Base-by-base conservation (phyloP, 2,329 filamentous ascomycete species). In the Cercospora beticola region DNA sequence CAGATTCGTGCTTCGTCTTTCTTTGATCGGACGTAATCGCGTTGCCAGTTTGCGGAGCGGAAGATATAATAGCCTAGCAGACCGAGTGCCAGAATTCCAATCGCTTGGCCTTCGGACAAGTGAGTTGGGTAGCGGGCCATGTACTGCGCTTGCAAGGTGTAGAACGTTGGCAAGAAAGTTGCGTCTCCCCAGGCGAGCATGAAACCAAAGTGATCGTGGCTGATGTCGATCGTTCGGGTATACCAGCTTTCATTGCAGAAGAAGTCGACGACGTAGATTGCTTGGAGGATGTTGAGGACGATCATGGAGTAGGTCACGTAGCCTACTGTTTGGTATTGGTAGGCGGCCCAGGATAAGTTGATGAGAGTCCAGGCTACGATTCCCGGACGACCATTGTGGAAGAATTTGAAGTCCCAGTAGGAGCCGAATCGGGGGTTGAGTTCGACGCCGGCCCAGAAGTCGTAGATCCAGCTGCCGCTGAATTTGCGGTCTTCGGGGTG, bases 191-290 rank as follows among this genome's bases (percentile, higher is more conserved):
- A 73, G 5, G 71, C 70, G 3, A 73, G 65, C 70, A 71, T 71
- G 62, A 73, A 71, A n/a, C 71, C 71, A 54, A 73, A 73, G 26
- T 73, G 71, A 18, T 73, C 71, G 65, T 73, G 71, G 66, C 62
- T 66, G 63, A 73, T 73, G 66, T 73, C 71, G 62, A 73, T 69
- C 2, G 71, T 73, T 21, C 71, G 61, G 2, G 67, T 67, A 52
- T 72, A 71, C 69, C 71, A 72, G 66, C 67, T 66, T 56, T 72
- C 71, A 64, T 72, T 71, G 63, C 67, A 49, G 58, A 71, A 71
- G 69, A 72, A 72, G 67, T 72, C 71, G 28, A 72, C 63, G 16
- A 72, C 71, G 36, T 72, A 72, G 30, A 68, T 62, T 8, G 65
- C 70, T 26, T 72, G 71, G n/a, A 72, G 62, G 63, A 71, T 62